These are phyloP conservation scores for Hypomyces rosellus DNA, from an alignment of 2,329 filamentous ascomycete species.

Conservation along the genomic window DNA sequence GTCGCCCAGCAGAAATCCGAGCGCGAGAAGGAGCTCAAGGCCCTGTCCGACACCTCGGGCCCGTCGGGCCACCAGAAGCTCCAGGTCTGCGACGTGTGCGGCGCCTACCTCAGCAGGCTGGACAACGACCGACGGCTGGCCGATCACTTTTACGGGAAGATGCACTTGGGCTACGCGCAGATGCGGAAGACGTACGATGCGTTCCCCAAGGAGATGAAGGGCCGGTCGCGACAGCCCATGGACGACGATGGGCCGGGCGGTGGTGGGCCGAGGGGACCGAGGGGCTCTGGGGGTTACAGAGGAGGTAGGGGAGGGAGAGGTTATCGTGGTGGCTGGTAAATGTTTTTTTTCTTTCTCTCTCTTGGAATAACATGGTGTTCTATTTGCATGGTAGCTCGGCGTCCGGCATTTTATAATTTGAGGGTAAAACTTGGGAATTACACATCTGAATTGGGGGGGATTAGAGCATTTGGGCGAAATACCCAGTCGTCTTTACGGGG, in stretches of 20 bases:
- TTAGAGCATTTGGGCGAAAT: not conserved
- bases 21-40: conserved; percentile 81
- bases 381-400: conserved; percentile 14
- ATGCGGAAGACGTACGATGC: conserved; percentile 91
- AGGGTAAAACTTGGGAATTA: not conserved
- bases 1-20: conserved; percentile 77
- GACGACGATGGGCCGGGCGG: conserved; percentile 41
- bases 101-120: conserved; percentile 83
- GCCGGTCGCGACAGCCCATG: conserved; percentile 54
- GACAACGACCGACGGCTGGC: conserved; percentile 92
- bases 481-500: not conserved
- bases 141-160: conserved; percentile 98
- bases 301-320: conserved; percentile 46
- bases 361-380: not conserved
- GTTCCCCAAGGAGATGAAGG: conserved; percentile 82
- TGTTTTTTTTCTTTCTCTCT: not conserved
- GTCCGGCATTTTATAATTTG: conserved; percentile 5
- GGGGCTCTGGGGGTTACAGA: conserved; percentile 49
- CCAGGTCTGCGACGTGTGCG: conserved; percentile 97
- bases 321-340: conserved; percentile 43
- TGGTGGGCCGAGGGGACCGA: conserved; percentile 45
- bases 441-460: too few species aligned
- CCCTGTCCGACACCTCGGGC: conserved; percentile 83
- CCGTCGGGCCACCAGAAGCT: conserved; percentile 95
- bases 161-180: conserved; percentile 96